These are phyloP conservation scores for Caloboletus firmus DNA, from an alignment of 1,284 basidiomycete genomes.

Conservation along the genomic window DNA sequence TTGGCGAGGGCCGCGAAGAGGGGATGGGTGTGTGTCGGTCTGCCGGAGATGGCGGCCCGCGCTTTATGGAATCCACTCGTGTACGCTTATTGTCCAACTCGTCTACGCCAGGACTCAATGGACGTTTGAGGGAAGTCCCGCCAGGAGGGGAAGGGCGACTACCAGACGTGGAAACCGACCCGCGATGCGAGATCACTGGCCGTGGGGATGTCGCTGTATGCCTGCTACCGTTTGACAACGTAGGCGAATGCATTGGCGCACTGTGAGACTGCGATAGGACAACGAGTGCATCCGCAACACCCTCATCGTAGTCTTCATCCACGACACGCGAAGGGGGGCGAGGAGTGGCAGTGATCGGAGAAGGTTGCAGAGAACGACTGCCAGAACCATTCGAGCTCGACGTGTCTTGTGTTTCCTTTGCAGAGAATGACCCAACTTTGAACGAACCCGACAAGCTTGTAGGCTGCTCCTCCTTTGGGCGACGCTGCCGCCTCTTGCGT, in stretches of 20 bases:
- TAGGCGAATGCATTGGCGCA: slow-evolving; percentile 47
- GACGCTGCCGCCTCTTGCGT: slow-evolving; percentile 40
- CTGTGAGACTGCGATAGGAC: slow-evolving; percentile 44
- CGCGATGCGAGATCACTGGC: slow-evolving; percentile 48
- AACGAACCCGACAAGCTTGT: slow-evolving; percentile 34
- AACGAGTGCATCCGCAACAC: slow-evolving; percentile 71
- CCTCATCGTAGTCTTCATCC: slow-evolving; percentile 84
- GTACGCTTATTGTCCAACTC: slow-evolving; percentile 63
- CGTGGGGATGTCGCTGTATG: slow-evolving; percentile 50
- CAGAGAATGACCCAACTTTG: slow-evolving; percentile 39
- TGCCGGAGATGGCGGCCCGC: slow-evolving; percentile 51
- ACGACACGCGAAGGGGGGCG: slow-evolving; percentile 61
- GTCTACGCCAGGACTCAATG: slow-evolving; percentile 63
- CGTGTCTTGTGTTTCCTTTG: slow-evolving; percentile 56
- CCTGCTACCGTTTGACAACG: slow-evolving; percentile 51
- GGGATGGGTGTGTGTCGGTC: slow-evolving; percentile 51
- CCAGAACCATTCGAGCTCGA: slow-evolving; percentile 61
- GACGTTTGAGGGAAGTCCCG: slow-evolving; percentile 54
- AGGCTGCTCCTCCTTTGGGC: slow-evolving; percentile 39
- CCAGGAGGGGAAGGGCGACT: slow-evolving; percentile 52
- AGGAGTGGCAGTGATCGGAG: slow-evolving; percentile 60
- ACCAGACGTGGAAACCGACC: slow-evolving; percentile 54
- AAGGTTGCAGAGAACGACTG: slow-evolving; percentile 63
- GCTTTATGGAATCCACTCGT: slow-evolving; percentile 56
- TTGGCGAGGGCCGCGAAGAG: slow-evolving; percentile 67